phyloP scores from a whole-genome alignment of 1,284 basidiomycete species.

The Marasmius oreades region DNA sequence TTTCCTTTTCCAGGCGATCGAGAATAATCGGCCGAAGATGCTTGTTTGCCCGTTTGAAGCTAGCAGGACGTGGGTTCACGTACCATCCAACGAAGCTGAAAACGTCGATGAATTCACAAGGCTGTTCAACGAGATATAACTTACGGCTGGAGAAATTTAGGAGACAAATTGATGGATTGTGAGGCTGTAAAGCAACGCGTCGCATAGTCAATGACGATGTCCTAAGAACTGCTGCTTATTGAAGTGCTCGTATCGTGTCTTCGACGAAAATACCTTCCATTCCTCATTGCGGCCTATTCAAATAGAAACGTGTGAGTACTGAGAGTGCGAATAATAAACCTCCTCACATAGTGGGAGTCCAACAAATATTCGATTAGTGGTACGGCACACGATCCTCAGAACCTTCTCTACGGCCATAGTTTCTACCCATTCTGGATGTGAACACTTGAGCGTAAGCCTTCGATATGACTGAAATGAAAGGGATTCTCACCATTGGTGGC shows the following conservation, averaged over 20 bases:
- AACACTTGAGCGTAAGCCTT: background rate
- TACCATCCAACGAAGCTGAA: slow-evolving; percentile 7
- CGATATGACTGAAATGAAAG: background rate
- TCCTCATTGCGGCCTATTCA: slow-evolving; percentile 1
- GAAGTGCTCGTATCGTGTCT: background rate
- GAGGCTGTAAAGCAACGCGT: background rate
- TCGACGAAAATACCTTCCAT: background rate
- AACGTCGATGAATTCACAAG: background rate
- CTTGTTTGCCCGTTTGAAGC: slow-evolving; percentile 20
- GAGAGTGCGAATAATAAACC: background rate
- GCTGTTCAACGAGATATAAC: background rate
- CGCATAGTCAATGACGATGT: background rate
- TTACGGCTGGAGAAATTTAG: background rate
- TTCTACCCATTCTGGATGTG: background rate
- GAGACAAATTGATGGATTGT: background rate
- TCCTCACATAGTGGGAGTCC: slow-evolving; percentile 1
- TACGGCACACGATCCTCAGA: background rate
- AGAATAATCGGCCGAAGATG: slow-evolving; percentile 35
- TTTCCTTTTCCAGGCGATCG: slow-evolving; percentile 33
- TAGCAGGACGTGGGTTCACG: slow-evolving; percentile 4
- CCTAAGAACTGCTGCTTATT: no score
- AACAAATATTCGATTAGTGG: slow-evolving; percentile 5
- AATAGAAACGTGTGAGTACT: background rate
- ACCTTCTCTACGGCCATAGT: background rate
- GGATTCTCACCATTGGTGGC: background rate